Percentiles rank a stretch among this genome's conserved stretches.
Conservation (phyloP, 345 rosid species). For the Eucalyptus marginata region DNA sequence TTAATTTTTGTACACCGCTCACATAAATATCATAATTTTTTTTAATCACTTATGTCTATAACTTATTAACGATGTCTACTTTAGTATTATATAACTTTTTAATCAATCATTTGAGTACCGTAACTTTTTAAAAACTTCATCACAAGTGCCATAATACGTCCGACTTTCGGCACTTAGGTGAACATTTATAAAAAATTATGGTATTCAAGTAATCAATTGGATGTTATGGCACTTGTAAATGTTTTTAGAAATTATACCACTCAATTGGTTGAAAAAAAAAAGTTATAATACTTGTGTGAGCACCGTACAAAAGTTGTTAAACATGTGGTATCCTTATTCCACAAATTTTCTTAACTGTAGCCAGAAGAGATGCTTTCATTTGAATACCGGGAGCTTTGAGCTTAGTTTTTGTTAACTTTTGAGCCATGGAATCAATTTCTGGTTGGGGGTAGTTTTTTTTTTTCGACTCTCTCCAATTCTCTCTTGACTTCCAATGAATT, state of each 20-base stretch:
- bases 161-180: fast-evolving
- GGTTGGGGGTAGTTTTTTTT: neutral
- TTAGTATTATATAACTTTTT: too few species aligned
- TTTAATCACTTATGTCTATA: too few species aligned
- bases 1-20: fast-evolving
- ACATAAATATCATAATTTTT: too few species aligned
- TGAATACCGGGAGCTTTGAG: neutral
- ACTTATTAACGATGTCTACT: fast-evolving
- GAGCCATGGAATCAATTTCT: neutral
- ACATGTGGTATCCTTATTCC: neutral
- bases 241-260: neutral
- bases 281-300: neutral
- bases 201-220: too few species aligned
- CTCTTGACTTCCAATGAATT: neutral
- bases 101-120: too few species aligned
- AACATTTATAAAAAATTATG: too few species aligned
- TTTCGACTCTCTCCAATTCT: neutral
- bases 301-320: too few species aligned
- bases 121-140: too few species aligned
- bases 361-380: neutral
- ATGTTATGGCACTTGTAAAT: neutral
- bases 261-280: neutral
- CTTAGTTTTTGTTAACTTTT: neutral
- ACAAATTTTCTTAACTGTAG: neutral
- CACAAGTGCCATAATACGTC: fast-evolving